Evolutionary conservation across 768 basidiomycete species (phyloP).

Genomic region (Kwoniella newhampshirensis): DNA sequence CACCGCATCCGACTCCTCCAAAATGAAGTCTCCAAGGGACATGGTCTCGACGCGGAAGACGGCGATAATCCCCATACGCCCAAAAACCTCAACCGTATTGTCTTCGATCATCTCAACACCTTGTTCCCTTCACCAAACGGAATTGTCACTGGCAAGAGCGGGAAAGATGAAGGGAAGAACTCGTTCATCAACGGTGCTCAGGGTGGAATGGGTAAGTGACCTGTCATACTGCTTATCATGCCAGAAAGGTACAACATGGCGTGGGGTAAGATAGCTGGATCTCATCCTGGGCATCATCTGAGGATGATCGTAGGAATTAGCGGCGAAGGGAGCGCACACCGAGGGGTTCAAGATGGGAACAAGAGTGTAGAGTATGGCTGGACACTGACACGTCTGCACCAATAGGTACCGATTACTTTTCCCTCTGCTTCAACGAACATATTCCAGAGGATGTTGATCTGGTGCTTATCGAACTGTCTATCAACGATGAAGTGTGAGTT

Average conservation of each 20-base stretch:
- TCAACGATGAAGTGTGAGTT: slow-evolving; percentile 40
- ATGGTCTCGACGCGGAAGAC: slow-evolving; percentile 15
- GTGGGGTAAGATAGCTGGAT: no score
- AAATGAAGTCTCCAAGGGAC: slow-evolving; percentile 35
- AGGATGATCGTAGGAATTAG: no score
- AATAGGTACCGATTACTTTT: slow-evolving; percentile 45
- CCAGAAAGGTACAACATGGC: no score
- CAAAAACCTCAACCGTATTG: slow-evolving; percentile 28
- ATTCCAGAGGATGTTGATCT: slow-evolving; percentile 50
- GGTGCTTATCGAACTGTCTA: slow-evolving; percentile 46
- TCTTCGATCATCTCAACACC: slow-evolving; percentile 37
- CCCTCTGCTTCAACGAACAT: slow-evolving; percentile 50
- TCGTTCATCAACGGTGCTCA: slow-evolving; percentile 47
- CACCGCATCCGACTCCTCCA: no score
- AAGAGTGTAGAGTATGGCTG: no score
- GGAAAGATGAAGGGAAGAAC: slow-evolving; percentile 31
- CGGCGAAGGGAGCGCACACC: no score
- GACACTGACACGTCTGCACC: background rate
- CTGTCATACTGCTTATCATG: no score
- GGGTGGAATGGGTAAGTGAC: slow-evolving; percentile 40
- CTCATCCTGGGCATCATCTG: no score
- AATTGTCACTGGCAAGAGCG: slow-evolving; percentile 8
- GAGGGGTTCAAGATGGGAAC: no score
- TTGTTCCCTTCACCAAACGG: slow-evolving; percentile 31
- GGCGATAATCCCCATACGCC: slow-evolving; percentile 20